These are phyloP conservation scores for Blastobotrys apis DNA, from an alignment of 1,139 yeast species.

Conservation along the genomic window DNA sequence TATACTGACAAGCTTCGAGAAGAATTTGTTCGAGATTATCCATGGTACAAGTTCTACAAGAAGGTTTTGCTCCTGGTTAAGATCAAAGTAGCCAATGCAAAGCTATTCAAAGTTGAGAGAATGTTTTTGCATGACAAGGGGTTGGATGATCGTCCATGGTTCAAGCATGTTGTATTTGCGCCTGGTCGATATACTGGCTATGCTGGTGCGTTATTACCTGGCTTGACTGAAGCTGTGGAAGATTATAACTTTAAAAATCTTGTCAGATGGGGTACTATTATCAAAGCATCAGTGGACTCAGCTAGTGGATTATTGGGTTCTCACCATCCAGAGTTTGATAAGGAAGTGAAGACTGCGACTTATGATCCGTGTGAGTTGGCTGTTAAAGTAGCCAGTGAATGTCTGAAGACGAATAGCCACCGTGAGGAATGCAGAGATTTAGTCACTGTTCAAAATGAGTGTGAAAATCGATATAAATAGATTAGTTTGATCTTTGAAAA, in stretches of 20 bases:
- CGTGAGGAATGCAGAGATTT: too few relatives aligned
- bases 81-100: slow-evolving; percentile 36
- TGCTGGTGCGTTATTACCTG: slow-evolving; percentile 78
- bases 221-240: slow-evolving; percentile 73
- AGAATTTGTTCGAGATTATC: slow-evolving; percentile 28
- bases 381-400: too few relatives aligned
- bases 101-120: slow-evolving; percentile 47
- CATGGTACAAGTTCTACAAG: slow-evolving; percentile 33
- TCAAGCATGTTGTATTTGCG: slow-evolving; percentile 77
- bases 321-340: too few relatives aligned
- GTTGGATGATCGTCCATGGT: slow-evolving; percentile 70
- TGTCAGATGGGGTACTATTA: slow-evolving; percentile 54
- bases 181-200: slow-evolving; percentile 85
- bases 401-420: too few relatives aligned
- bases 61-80: slow-evolving; percentile 30
- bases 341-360: too few relatives aligned
- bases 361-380: too few relatives aligned
- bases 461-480: too few relatives aligned
- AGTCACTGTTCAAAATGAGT: too few relatives aligned
- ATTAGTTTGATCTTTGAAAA: too few relatives aligned
- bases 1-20: slow-evolving; percentile 29
- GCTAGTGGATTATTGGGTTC: slow-evolving; percentile 33
- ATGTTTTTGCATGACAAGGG: slow-evolving; percentile 61
- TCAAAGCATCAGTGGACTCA: slow-evolving; percentile 29
- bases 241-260: slow-evolving; percentile 54